Evolutionary conservation across 2,329 filamentous ascomycete species (phyloP).

Genomic region (Trichoderma koningiopsis): DNA sequence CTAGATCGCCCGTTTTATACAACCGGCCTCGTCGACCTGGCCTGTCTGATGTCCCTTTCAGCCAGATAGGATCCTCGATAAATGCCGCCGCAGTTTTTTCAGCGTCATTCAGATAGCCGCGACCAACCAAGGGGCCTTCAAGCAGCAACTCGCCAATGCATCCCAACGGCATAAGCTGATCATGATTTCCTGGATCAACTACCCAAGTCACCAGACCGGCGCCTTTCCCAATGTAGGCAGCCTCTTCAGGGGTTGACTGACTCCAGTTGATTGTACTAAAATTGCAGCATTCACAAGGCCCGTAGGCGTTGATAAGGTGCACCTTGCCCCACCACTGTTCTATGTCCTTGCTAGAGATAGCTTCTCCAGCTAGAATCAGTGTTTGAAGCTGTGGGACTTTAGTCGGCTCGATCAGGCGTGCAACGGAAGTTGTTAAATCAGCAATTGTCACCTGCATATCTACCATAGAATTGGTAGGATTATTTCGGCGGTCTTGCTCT

Average conservation of each 20-base stretch:
- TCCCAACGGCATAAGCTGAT: conserved; percentile 30
- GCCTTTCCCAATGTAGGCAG: conserved; percentile 13
- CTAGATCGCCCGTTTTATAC: conserved; percentile 54
- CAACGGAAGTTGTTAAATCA: conserved; percentile 27
- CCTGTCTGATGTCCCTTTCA: not conserved
- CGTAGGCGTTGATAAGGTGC: not conserved
- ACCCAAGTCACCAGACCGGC: conserved; percentile 31
- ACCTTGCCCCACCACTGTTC: not conserved
- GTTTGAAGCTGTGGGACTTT: not conserved
- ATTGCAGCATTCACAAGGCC: conserved; percentile 6
- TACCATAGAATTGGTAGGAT: no score
- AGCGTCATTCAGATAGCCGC: conserved; percentile 37
- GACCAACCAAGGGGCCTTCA: conserved; percentile 33
- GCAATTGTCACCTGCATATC: conserved; percentile 11
- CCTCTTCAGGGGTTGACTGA: no score
- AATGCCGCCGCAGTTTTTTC: conserved; percentile 34
- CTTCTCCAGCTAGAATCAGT: conserved; percentile 11
- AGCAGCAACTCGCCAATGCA: conserved; percentile 35
- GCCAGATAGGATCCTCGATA: conserved; percentile 34
- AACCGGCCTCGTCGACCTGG: conserved; percentile 34
- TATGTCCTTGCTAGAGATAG: not conserved
- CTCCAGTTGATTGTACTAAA: not conserved
- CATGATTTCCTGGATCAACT: conserved; percentile 30
- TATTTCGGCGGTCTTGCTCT: no score
- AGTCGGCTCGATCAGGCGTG: no score